Conservation (phyloP, 305 asterid species). For the Ilex paraguariensis region DNA sequence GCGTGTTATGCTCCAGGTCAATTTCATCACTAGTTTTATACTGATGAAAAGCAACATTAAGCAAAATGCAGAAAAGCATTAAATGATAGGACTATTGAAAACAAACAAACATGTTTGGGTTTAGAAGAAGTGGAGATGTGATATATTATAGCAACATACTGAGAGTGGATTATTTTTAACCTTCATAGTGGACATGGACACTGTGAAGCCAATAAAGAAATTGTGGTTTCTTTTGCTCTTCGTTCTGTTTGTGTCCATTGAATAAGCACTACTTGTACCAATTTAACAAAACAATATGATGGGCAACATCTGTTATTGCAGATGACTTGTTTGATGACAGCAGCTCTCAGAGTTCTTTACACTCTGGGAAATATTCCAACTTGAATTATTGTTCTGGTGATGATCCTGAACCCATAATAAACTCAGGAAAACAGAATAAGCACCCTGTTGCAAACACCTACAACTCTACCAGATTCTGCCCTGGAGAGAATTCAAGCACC, state of each 20-base stretch:
- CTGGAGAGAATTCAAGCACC: slow-evolving; percentile 37
- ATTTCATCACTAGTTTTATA: not conserved
- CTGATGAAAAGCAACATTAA: too few relatives aligned
- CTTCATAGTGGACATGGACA: not conserved
- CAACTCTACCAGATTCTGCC: slow-evolving; percentile 64
- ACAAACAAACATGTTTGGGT: too few relatives aligned
- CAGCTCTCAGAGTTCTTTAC: slow-evolving; percentile 76
- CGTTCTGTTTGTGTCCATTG: not conserved
- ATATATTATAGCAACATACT: too few relatives aligned
- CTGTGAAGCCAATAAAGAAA: not conserved
- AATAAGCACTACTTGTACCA: not conserved
- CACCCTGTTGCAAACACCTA: slow-evolving; percentile 21
- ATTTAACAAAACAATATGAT: not conserved
- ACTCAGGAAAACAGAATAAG: slow-evolving; percentile 29
- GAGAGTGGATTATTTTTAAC: too few relatives aligned
- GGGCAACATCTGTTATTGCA: slow-evolving; percentile 18
- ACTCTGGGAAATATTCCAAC: slow-evolving; percentile 66
- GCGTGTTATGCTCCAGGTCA: not conserved
- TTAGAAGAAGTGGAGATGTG: too few relatives aligned
- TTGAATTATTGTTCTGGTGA: slow-evolving; percentile 65
- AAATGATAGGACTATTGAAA: too few relatives aligned
- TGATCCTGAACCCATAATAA: slow-evolving; percentile 37
- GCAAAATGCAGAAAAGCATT: too few relatives aligned
- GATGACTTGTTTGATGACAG: slow-evolving; percentile 76
- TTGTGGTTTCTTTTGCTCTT: not conserved